A percentile compares a stretch with the other conserved stretches of the same genome.
These are phyloP conservation scores for Arachnomyces sp. DNA, from an alignment of 2,329 filamentous ascomycete species.

Conservation along the genomic window DNA sequence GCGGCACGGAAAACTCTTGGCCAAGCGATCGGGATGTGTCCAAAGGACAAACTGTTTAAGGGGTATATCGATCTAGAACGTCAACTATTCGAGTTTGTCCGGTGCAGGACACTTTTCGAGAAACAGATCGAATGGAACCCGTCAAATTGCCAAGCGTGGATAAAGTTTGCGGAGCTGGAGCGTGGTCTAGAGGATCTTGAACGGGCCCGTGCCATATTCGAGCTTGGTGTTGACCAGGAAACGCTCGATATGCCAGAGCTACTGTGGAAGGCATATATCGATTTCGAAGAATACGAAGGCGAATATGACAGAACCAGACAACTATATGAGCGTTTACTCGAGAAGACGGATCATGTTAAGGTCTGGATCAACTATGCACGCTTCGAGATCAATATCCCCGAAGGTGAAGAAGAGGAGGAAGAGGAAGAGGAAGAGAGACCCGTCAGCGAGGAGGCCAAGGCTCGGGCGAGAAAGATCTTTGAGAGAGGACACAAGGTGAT, in stretches of 20 bases:
- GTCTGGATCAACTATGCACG: constrained; percentile 99
- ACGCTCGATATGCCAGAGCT: constrained; percentile 94
- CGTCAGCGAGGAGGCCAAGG: constrained; percentile 76
- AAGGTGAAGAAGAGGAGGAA: constrained; percentile 56
- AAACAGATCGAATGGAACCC: constrained; percentile 92
- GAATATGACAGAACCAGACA: constrained; percentile 75
- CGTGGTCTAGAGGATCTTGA: constrained; percentile 83
- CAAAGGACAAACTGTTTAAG: constrained; percentile 90
- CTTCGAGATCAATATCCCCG: constrained; percentile 91
- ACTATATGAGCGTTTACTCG: constrained; percentile 81
- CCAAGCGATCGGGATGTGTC: constrained; percentile 83
- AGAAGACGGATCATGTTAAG: constrained; percentile 97
- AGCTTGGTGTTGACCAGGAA: constrained; percentile 74
- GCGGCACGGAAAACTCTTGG: constrained; percentile 82
- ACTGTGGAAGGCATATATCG: constrained; percentile 96
- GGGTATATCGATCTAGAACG: constrained; percentile 90
- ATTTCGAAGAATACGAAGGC: constrained; percentile 93
- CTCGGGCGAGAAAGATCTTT: constrained; percentile 73
- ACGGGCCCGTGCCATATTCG: constrained; percentile 81
- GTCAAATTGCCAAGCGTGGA: constrained; percentile 88
- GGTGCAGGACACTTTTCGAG: constrained; percentile 84
- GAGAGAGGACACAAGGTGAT: constrained; percentile 75
- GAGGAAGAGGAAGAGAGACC: constrained; percentile 50
- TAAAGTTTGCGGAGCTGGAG: constrained; percentile 90
- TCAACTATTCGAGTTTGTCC: constrained; percentile 85